These are phyloP conservation scores for Hypoxylon lienhwacheense DNA, from an alignment of 495 filamentous ascomycete species.

Conservation along the genomic window DNA sequence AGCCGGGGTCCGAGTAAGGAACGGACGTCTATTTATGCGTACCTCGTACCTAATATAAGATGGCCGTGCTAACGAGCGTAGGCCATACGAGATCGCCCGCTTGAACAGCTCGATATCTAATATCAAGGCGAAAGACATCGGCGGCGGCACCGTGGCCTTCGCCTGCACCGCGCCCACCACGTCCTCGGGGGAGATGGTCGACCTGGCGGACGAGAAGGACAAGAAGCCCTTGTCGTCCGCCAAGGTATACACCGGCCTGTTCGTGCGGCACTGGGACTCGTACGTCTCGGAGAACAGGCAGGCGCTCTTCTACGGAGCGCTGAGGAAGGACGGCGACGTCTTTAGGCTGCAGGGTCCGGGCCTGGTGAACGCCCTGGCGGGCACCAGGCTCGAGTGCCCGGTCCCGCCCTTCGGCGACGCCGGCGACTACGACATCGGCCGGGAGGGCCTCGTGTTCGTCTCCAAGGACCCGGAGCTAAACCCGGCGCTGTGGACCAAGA, in stretches of 20 bases:
- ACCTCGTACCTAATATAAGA: background rate
- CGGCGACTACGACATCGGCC: constrained; percentile 59
- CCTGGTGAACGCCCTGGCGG: constrained; percentile 61
- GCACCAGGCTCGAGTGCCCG: constrained; percentile 61
- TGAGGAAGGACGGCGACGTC: constrained; percentile 52
- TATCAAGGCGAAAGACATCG: constrained; percentile 66
- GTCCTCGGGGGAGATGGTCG: constrained; percentile 63
- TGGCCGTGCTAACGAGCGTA: constrained; percentile 29
- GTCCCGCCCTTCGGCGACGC: constrained; percentile 59
- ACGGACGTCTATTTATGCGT: constrained; percentile 2
- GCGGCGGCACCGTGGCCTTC: constrained; percentile 67
- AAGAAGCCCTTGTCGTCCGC: constrained; percentile 60
- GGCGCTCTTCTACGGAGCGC: constrained; percentile 70
- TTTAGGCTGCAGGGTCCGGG: constrained; percentile 45
- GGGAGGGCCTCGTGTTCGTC: constrained; percentile 71
- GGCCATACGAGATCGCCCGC: constrained; percentile 60
- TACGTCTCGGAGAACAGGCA: constrained; percentile 70
- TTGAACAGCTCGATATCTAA: constrained; percentile 73
- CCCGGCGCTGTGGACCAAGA: constrained; percentile 79
- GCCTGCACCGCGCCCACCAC: constrained; percentile 65
- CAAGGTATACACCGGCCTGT: constrained; percentile 68
- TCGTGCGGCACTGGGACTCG: constrained; percentile 76
- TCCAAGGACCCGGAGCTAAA: constrained; percentile 80
- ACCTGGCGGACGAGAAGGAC: constrained; percentile 58
- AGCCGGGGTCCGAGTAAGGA: constrained; percentile 49